Evolutionary conservation across 192 early-diverging fungal genomes (phyloP).

Genomic region (Bifiguratus adelaidae): DNA sequence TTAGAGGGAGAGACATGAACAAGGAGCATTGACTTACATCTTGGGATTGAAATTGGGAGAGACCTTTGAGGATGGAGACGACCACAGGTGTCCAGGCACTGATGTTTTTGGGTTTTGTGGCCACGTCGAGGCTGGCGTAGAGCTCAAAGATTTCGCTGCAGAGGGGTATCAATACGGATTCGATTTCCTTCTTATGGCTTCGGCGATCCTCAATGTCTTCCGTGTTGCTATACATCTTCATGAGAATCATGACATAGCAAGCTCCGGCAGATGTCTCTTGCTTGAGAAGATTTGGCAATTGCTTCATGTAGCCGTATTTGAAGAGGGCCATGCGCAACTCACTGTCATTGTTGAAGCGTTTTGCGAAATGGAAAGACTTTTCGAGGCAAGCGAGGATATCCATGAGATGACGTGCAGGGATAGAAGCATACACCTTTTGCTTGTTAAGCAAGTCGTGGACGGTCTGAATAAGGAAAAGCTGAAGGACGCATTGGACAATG

Average conservation of each 20-base stretch:
- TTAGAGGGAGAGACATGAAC: neutral
- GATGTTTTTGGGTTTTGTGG: conserved; percentile 58
- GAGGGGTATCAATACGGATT: conserved; percentile 29
- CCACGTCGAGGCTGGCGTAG: conserved; percentile 57
- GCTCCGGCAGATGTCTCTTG: conserved; percentile 76
- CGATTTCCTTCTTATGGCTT: conserved; percentile 19
- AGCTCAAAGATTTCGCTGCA: conserved; percentile 44
- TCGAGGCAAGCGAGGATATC: conserved; percentile 71
- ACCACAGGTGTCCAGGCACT: conserved; percentile 71
- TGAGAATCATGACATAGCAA: conserved; percentile 54
- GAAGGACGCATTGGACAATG: conserved; percentile 83
- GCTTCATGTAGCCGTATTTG: conserved; percentile 78
- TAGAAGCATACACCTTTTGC: conserved; percentile 41
- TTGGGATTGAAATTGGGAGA: conserved; percentile 55
- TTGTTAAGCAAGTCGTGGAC: conserved; percentile 64
- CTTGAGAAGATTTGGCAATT: conserved; percentile 83
- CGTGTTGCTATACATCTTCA: conserved; percentile 47
- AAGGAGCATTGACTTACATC: conserved; percentile 21
- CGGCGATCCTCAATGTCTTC: conserved; percentile 25
- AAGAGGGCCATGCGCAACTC: conserved; percentile 72
- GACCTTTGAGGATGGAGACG: conserved; percentile 53
- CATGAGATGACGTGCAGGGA: conserved; percentile 55
- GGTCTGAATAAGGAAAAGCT: conserved; percentile 83
- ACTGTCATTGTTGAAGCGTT: conserved; percentile 66
- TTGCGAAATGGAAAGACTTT: conserved; percentile 68